phyloP scores from a whole-genome alignment of 1,139 yeast species.

The Entelexis paramagnoliae region DNA sequence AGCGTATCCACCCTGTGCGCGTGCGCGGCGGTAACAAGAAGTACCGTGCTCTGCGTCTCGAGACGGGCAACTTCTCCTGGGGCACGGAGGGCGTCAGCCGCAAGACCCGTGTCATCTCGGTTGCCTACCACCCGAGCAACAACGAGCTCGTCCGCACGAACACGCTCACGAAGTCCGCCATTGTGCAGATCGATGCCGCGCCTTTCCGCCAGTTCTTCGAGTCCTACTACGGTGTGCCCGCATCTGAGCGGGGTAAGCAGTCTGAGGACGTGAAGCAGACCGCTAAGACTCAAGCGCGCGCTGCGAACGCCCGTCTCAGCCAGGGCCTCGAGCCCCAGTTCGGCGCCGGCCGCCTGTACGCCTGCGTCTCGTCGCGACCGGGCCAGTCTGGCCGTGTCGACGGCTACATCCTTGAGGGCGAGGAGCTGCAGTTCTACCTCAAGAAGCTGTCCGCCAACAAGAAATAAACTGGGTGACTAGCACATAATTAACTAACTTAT shows the following conservation, averaged over 20 bases:
- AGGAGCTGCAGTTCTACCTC: slow-evolving; percentile 99
- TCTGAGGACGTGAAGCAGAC: slow-evolving; percentile 28
- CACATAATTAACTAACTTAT: slow-evolving; percentile 14
- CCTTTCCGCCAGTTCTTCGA: slow-evolving; percentile 99
- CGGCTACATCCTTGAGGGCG: slow-evolving; percentile 99
- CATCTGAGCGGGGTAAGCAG: slow-evolving; percentile 68
- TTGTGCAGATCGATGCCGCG: slow-evolving; percentile 98
- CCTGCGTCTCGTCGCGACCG: slow-evolving; percentile 98
- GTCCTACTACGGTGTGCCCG: slow-evolving; percentile 89
- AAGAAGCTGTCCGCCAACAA: slow-evolving; percentile 92
- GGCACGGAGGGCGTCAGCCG: slow-evolving; percentile 97
- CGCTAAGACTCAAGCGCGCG: slow-evolving; percentile 81
- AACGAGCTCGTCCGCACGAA: slow-evolving; percentile 99
- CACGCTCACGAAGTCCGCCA: slow-evolving; percentile 97
- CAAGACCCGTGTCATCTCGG: slow-evolving; percentile 98
- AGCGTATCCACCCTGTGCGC: slow-evolving; percentile 98
- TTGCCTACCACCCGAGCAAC: slow-evolving; percentile 98
- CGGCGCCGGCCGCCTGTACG: slow-evolving; percentile 98
- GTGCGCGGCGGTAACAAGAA: slow-evolving; percentile 99
- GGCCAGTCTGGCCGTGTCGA: slow-evolving; percentile 99
- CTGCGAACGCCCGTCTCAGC: slow-evolving; percentile 75
- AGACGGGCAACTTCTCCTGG: slow-evolving; percentile 99
- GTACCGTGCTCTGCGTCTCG: slow-evolving; percentile 99
- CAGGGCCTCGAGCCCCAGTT: slow-evolving; percentile 88
- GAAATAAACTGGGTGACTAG: slow-evolving; percentile 49